phyloP scores from a whole-genome alignment of 192 early-diverging fungal species.

The Entomortierella beljakovae region DNA sequence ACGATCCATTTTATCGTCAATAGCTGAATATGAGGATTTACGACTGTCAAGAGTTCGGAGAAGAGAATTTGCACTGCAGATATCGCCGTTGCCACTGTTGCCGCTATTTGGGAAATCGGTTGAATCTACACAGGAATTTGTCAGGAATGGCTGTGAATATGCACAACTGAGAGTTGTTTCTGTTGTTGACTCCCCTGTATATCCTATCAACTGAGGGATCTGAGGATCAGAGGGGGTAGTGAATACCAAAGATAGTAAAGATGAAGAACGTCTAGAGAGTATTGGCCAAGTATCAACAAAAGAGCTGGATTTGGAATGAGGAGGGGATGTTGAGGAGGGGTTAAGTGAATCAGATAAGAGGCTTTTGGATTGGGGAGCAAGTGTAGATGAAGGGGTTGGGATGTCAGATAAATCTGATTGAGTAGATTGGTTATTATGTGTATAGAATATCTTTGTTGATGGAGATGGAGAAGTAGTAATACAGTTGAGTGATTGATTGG shows the following conservation, averaged over 20 bases:
- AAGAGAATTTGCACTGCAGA: neutral
- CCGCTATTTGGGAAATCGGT: neutral
- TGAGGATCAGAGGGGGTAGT: neutral
- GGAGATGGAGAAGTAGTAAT: neutral
- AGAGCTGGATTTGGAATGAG: neutral
- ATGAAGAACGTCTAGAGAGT: too few species aligned
- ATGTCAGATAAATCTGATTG: neutral
- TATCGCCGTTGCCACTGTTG: neutral
- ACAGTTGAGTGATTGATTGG: neutral
- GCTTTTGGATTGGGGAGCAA: too few species aligned
- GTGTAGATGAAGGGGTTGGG: neutral
- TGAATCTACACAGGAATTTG: neutral
- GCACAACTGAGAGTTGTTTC: neutral
- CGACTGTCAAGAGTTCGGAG: neutral
- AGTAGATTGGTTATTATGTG: neutral
- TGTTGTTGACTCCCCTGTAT: neutral
- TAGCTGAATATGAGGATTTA: neutral
- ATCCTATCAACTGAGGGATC: neutral
- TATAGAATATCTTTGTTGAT: neutral
- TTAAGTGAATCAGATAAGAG: too few species aligned
- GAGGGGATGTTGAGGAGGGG: neutral
- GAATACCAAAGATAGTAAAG: neutral
- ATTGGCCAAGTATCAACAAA: neutral
- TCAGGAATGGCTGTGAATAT: neutral
- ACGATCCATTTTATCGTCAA: slow-evolving; percentile 25